Base-by-base conservation (phyloP, 208 protist species). In the Crithidia fasciculata region DNA sequence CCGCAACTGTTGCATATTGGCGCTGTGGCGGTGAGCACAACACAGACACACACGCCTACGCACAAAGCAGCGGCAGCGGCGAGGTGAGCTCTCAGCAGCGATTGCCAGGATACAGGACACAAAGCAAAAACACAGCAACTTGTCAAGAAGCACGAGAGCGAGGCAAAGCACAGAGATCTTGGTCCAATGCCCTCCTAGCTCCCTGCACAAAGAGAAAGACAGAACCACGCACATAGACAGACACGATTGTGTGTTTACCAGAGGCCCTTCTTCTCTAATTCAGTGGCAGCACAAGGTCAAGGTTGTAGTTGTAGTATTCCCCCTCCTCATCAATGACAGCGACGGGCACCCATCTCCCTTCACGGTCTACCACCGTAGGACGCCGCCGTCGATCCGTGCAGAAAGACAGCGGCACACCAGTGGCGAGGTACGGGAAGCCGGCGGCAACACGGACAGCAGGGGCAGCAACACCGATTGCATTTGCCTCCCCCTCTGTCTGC, bases 261-360 rank as follows among this genome's bases (percentile, higher is more conserved):
- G 56, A n/a, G 8, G 5, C 8, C n/a, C 8, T 56, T 44, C 12
- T 0, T 7, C 40, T 36, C 2, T 9, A 69, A 0, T 4, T 37
- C 15, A 49, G 52, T 2, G 64, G 64, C 28, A 69, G 37, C 52
- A 69, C 64, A 39, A 43, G 64, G 39, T 69, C 64, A 3, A 59
- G 37, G 52, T 59, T 57, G 64, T 59, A 69, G 52, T 69, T 69
- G 64, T 69, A 69, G 64, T 69, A 69, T 15, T 69, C 52, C 4
- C 49, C 64, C 2, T 47, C 64, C 39, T 69, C 64, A 37, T 69
- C 64, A 12, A 59, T 59, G 3, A 69, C 64, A 15, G 64, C 64
- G 37, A 69, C 64, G 19, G 64, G 64, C 3, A 69, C 39, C 64
- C 64, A 69, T 19, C 52, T 47, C 9, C 64, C 64, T 10, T 39